A percentile compares a stretch with the other conserved stretches of the same genome.
Evolutionary conservation across 1,139 yeast species (phyloP).

Genomic region (Candida neerlandica): DNA sequence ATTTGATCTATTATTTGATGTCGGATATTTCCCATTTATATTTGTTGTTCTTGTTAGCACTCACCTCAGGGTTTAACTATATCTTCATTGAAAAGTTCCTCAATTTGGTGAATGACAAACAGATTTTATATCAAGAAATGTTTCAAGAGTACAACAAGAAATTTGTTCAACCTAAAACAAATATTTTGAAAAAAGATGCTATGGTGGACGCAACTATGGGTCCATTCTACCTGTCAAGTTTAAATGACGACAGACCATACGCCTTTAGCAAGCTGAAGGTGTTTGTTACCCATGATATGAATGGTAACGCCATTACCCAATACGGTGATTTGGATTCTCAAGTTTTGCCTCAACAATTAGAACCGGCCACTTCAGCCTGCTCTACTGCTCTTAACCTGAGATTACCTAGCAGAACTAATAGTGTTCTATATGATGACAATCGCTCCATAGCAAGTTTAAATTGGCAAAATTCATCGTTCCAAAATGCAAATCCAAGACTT

Average conservation of each 20-base stretch:
- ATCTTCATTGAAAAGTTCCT: constrained; percentile 49
- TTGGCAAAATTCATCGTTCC: constrained; percentile 5
- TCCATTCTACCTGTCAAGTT: constrained; percentile 32
- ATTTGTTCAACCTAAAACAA: constrained; percentile 62
- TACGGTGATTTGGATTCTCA: constrained; percentile 15
- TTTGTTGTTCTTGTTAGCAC: constrained; percentile 34
- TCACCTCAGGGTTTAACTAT: constrained; percentile 40
- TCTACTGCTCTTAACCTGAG: constrained; percentile 4
- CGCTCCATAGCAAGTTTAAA: neutral
- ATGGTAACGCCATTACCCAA: constrained; percentile 33
- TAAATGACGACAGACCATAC: constrained; percentile 33
- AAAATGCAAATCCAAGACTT: neutral
- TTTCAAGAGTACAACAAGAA: constrained; percentile 66
- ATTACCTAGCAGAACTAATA: constrained; percentile 8
- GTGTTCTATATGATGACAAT: constrained; percentile 4
- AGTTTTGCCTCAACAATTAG: constrained; percentile 8
- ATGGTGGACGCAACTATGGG: constrained; percentile 62
- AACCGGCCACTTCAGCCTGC: constrained; percentile 4
- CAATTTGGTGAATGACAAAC: constrained; percentile 57
- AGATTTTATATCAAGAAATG: constrained; percentile 61
- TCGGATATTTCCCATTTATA: constrained; percentile 40
- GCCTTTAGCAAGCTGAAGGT: constrained; percentile 40
- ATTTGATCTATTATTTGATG: constrained; percentile 36
- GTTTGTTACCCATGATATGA: constrained; percentile 49
- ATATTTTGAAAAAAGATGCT: constrained; percentile 60